phyloP scores from a whole-genome alignment of 2,329 filamentous ascomycete genomes.

The Penicillium sp. region DNA sequence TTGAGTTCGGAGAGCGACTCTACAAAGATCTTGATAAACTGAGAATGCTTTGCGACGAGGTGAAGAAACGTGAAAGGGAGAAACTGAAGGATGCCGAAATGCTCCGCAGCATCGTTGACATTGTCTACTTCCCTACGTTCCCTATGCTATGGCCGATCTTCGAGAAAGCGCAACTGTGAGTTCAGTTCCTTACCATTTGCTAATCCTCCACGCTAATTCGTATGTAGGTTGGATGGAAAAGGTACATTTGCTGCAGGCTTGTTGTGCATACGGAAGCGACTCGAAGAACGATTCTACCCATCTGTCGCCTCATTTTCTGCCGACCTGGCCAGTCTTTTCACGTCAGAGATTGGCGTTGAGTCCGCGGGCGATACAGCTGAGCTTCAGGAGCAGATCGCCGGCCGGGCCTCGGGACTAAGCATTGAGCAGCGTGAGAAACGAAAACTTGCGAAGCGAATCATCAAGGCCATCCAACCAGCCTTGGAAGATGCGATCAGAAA shows the following conservation, averaged over 20 bases:
- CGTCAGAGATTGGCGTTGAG: slow-evolving; percentile 52
- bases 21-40: slow-evolving; percentile 71
- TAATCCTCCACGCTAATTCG: slow-evolving; percentile 16
- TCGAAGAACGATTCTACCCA: slow-evolving; percentile 58
- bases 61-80: slow-evolving; percentile 72
- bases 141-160: slow-evolving; percentile 74
- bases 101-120: slow-evolving; percentile 77
- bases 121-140: slow-evolving; percentile 85
- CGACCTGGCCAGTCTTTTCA: slow-evolving; percentile 58
- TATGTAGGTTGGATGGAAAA: slow-evolving; percentile 49
- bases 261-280: slow-evolving; percentile 51
- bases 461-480: slow-evolving; percentile 75
- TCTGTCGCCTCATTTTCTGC: slow-evolving; percentile 61
- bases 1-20: slow-evolving; percentile 75
- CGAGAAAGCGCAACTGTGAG: slow-evolving; percentile 78
- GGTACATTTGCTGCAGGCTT: slow-evolving; percentile 56
- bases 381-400: slow-evolving; percentile 52
- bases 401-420: slow-evolving; percentile 44
- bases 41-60: slow-evolving; percentile 64
- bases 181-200: slow-evolving; percentile 23
- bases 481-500: slow-evolving; percentile 73
- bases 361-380: slow-evolving; percentile 46
- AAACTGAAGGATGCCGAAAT: slow-evolving; percentile 76
- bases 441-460: slow-evolving; percentile 82
- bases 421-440: slow-evolving; percentile 76